Evolutionary conservation across 768 basidiomycete species (phyloP).

Genomic region (Suillus variegatus): DNA sequence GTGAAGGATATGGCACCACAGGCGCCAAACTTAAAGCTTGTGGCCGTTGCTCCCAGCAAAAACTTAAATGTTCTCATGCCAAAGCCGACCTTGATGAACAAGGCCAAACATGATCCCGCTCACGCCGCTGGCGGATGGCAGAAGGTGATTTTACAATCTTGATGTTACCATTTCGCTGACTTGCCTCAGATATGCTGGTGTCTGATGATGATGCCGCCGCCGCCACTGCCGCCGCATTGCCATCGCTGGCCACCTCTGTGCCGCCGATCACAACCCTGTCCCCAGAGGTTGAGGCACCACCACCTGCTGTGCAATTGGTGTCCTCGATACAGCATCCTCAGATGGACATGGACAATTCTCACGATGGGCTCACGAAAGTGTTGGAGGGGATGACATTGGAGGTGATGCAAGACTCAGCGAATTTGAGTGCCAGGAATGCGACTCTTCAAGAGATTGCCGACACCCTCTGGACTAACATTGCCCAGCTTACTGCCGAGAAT

Average conservation of each 20-base stretch:
- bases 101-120: not conserved
- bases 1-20: not conserved
- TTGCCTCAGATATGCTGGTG: no score
- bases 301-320: rapidly evolving
- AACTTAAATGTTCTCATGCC: not conserved
- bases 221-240: no score
- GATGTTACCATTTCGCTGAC: no score
- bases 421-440: no score
- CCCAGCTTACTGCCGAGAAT: no score
- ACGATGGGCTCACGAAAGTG: not conserved
- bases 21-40: not conserved
- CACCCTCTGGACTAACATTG: no score
- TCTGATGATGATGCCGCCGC: no score
- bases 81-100: not conserved
- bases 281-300: no score
- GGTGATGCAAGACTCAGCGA: not conserved
- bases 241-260: no score
- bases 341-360: not conserved
- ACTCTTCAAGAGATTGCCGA: no score
- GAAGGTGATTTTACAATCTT: not conserved
- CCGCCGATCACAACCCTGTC: no score
- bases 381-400: not conserved
- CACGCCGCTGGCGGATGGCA: not conserved
- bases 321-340: no score
- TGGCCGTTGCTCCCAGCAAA: not conserved